These are phyloP conservation scores for Trypanosoma congolense DNA, from an alignment of 208 protist genomes.

Conservation along the genomic window DNA sequence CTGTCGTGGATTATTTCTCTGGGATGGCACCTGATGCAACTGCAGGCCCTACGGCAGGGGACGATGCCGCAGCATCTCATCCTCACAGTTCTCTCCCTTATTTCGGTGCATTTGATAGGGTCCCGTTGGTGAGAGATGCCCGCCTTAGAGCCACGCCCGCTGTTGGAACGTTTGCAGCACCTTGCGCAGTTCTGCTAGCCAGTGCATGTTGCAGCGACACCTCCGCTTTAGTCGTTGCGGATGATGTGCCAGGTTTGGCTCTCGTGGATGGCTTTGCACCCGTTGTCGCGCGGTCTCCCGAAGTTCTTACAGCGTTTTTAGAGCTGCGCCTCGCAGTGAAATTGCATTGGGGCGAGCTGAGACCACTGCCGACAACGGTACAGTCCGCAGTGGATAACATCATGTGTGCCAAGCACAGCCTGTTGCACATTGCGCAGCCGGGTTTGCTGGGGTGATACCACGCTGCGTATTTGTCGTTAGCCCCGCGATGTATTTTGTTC, in stretches of 20 bases:
- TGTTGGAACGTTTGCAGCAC: slow-evolving; percentile 17
- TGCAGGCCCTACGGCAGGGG: neutral
- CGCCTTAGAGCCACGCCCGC: neutral
- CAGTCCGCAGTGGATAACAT: slow-evolving; percentile 16
- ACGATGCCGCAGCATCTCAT: neutral
- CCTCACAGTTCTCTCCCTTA: slow-evolving; percentile 8
- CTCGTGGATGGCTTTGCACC: slow-evolving; percentile 22
- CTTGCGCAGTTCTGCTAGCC: slow-evolving; percentile 15
- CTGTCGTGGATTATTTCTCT: neutral
- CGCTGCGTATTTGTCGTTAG: neutral
- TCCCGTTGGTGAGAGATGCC: neutral
- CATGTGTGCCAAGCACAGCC: slow-evolving; percentile 6
- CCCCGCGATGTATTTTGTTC: too few relatives aligned
- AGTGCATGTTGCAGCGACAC: slow-evolving; percentile 15
- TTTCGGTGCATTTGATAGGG: slow-evolving; percentile 17
- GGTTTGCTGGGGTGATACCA: slow-evolving; percentile 9
- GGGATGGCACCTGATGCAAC: neutral
- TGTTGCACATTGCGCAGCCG: slow-evolving; percentile 16
- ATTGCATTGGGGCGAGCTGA: slow-evolving; percentile 11
- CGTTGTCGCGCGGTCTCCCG: slow-evolving; percentile 15
- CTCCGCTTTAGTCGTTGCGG: slow-evolving; percentile 4
- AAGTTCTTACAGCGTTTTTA: slow-evolving; percentile 7
- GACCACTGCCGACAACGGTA: slow-evolving; percentile 5
- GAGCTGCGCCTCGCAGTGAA: slow-evolving; percentile 9
- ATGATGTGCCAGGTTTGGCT: slow-evolving; percentile 26